Percentiles rank a stretch among this genome's conserved stretches.
These are phyloP conservation scores for Penicillium desertorum DNA, from an alignment of 495 filamentous ascomycete species.

Conservation along the genomic window DNA sequence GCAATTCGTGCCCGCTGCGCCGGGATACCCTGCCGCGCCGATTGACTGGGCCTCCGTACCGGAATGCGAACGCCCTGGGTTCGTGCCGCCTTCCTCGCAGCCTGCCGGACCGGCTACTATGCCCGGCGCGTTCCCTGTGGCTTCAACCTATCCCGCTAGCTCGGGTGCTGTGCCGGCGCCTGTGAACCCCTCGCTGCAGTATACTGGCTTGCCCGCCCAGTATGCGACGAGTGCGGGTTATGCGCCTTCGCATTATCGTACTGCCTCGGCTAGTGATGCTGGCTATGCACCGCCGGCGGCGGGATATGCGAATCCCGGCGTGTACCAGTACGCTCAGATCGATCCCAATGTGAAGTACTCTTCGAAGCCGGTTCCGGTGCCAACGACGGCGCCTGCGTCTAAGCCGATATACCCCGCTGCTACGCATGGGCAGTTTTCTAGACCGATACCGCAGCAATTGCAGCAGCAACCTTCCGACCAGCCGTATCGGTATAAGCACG, in stretches of 20 bases:
- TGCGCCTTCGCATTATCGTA: slow-evolving; percentile 32
- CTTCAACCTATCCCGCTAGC: slow-evolving; percentile 22
- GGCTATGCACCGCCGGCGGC: slow-evolving; percentile 15
- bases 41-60: slow-evolving; percentile 42
- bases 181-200: slow-evolving; percentile 28
- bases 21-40: not conserved
- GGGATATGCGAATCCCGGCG: slow-evolving; percentile 35
- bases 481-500: slow-evolving; percentile 20
- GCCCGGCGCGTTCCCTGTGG: slow-evolving; percentile 43
- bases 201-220: slow-evolving; percentile 23
- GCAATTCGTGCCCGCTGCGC: slow-evolving; percentile 22
- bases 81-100: slow-evolving; percentile 42
- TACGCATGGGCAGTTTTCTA: slow-evolving; percentile 25
- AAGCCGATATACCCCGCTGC: slow-evolving; percentile 22
- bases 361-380: slow-evolving; percentile 36
- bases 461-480: slow-evolving; percentile 6
- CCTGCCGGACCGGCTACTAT: slow-evolving; percentile 28
- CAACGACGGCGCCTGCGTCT: not conserved
- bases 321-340: slow-evolving; percentile 46
- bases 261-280: slow-evolving; percentile 28
- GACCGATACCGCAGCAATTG: slow-evolving; percentile 15
- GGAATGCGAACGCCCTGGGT: slow-evolving; percentile 43
- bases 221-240: slow-evolving; percentile 23
- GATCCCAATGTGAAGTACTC: slow-evolving; percentile 47
- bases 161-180: slow-evolving; percentile 25